Percentiles rank a stretch among this genome's conserved stretches.
phyloP scores from a whole-genome alignment of 441 rosid species.

The Jatropha multifida region DNA sequence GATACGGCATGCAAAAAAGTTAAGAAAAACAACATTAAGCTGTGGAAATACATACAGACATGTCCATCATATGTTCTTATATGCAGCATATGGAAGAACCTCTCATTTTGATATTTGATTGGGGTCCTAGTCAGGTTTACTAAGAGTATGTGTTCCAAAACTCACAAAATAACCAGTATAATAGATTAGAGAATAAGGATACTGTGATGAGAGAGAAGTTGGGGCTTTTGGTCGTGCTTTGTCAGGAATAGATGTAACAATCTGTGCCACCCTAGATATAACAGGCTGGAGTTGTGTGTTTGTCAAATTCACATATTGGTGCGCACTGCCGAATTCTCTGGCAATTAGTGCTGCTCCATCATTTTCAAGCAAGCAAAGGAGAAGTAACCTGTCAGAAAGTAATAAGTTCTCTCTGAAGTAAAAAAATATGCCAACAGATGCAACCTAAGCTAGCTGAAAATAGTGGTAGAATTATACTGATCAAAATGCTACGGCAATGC shows the following conservation, averaged over 20 bases:
- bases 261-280: constrained; percentile 64
- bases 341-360: constrained; percentile 60
- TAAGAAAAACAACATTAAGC: constrained; percentile 9
- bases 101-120: not conserved
- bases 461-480: not conserved
- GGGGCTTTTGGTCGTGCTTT: constrained; percentile 67
- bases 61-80: not conserved
- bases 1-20: not conserved
- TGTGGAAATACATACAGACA: constrained; percentile 16
- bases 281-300: constrained; percentile 39
- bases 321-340: constrained; percentile 44
- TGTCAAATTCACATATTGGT: constrained; percentile 29
- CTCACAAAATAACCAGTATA: constrained; percentile 13
- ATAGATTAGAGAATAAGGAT: constrained; percentile 51
- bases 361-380: constrained; percentile 74
- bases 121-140: not conserved
- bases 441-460: not conserved
- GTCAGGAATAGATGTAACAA: constrained; percentile 87
- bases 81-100: not conserved
- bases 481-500: not conserved
- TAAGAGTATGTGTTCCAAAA: constrained; percentile 6
- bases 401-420: no score
- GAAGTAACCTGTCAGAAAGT: constrained; percentile 61
- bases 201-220: constrained; percentile 77
- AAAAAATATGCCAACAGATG: constrained; percentile 10